Percentiles rank a stretch among this genome's conserved stretches.
These are phyloP conservation scores for Termitomyces sp. DNA, from an alignment of 768 basidiomycete species.

Conservation along the genomic window DNA sequence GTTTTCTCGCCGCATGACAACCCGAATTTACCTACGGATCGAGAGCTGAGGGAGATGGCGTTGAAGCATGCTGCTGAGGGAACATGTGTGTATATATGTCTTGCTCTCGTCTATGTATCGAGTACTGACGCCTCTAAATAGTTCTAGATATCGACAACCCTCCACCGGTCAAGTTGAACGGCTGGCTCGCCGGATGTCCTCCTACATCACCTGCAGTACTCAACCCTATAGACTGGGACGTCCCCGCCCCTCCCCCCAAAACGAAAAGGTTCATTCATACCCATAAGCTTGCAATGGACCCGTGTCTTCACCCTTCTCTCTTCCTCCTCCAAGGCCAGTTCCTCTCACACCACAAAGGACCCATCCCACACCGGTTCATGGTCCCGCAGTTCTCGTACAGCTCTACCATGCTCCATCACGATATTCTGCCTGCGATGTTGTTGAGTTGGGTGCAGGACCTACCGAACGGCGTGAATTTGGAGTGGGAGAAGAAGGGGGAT, in stretches of 20 bases:
- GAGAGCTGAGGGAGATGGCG: constrained; percentile 29
- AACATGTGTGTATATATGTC: constrained; percentile 33
- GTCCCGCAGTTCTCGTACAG: constrained; percentile 51
- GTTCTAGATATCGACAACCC: constrained; percentile 29
- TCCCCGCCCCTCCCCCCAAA: constrained; percentile 10
- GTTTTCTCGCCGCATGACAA: constrained; percentile 50
- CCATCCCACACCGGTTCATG: constrained; percentile 34
- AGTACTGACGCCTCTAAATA: constrained; percentile 2
- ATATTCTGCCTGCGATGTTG: constrained; percentile 44
- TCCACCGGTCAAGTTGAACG: constrained; percentile 24
- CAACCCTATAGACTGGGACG: constrained; percentile 23
- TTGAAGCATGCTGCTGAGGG: constrained; percentile 32
- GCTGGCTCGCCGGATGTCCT: constrained; percentile 38
- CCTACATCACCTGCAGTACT: constrained; percentile 28
- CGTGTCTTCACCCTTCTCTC: constrained; percentile 38
- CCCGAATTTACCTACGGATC: constrained; percentile 36
- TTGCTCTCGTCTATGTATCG: not conserved
- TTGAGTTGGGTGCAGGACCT: constrained; percentile 40
- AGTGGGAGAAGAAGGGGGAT: constrained; percentile 58
- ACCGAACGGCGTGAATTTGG: constrained; percentile 38
- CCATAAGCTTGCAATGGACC: constrained; percentile 41
- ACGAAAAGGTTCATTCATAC: constrained; percentile 43
- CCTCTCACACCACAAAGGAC: constrained; percentile 43
- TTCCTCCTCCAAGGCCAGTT: constrained; percentile 46
- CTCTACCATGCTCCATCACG: constrained; percentile 44